Percentiles rank a stretch among this genome's conserved stretches.
phyloP scores from a whole-genome alignment of 2,329 filamentous ascomycete genomes.

The Capronia americana region DNA sequence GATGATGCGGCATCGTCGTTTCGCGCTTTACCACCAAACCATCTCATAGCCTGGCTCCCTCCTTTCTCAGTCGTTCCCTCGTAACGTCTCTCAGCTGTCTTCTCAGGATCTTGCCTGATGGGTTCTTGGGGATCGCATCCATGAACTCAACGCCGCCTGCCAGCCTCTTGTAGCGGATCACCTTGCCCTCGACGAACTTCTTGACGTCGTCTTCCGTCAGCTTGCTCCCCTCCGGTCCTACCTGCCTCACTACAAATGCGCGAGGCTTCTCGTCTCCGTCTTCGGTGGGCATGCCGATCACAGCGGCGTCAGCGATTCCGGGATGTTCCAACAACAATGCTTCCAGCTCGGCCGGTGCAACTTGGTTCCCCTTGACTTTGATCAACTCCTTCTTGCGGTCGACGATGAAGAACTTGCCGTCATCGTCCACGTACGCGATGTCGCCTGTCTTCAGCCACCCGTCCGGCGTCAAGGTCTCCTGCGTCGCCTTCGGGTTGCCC shows the following conservation, averaged over 20 bases:
- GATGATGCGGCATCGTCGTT: background rate
- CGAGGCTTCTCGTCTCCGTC: slow-evolving; percentile 43
- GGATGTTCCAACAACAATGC: slow-evolving; percentile 53
- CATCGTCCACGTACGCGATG: slow-evolving; percentile 55
- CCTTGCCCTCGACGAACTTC: slow-evolving; percentile 39
- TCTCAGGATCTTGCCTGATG: slow-evolving; percentile 58
- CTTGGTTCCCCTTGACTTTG: slow-evolving; percentile 64
- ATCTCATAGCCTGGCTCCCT: slow-evolving; percentile 30
- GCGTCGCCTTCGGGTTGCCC: slow-evolving; percentile 62
- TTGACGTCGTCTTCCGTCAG: slow-evolving; percentile 50
- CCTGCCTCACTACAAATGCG: slow-evolving; percentile 53
- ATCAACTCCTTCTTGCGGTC: slow-evolving; percentile 69
- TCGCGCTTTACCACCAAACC: background rate
- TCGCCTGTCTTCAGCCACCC: slow-evolving; percentile 68
- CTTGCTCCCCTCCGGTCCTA: slow-evolving; percentile 26
- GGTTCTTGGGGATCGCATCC: slow-evolving; percentile 56
- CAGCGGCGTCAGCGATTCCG: slow-evolving; percentile 54
- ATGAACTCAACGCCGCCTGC: slow-evolving; percentile 57
- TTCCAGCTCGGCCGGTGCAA: slow-evolving; percentile 57
- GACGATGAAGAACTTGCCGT: slow-evolving; percentile 61
- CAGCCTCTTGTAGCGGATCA: slow-evolving; percentile 57
- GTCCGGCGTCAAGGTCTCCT: slow-evolving; percentile 57
- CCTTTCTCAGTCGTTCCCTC: slow-evolving; percentile 29
- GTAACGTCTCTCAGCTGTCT: slow-evolving; percentile 34
- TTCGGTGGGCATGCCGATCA: slow-evolving; percentile 53